Conservation (phyloP, 2,329 filamentous ascomycete genomes). For the Monosporascus sp. region DNA sequence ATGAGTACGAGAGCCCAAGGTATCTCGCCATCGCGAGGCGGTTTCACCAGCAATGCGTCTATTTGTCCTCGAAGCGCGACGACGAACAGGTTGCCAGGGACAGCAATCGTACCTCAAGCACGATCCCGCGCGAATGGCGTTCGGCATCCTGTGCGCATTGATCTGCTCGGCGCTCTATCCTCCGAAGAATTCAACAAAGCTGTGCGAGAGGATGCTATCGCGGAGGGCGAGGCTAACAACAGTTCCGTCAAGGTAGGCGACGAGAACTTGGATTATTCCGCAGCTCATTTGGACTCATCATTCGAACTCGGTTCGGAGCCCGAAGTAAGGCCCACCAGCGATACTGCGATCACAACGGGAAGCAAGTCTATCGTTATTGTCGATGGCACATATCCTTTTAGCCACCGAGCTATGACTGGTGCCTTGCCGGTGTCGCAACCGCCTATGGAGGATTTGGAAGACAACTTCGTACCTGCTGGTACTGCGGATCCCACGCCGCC, state of each 20-base stretch:
- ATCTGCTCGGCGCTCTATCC: constrained; percentile 73
- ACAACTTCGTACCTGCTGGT: constrained; percentile 43
- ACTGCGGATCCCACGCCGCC: constrained; percentile 54
- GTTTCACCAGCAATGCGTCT: constrained; percentile 43
- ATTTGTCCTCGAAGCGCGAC: constrained; percentile 48
- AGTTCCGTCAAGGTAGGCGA: constrained; percentile 18
- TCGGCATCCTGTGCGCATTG: constrained; percentile 62
- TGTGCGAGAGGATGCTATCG: constrained; percentile 58
- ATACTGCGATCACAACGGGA: constrained; percentile 64
- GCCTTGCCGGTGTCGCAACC: constrained; percentile 37
- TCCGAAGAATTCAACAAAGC: constrained; percentile 75
- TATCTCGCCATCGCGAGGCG: constrained; percentile 39
- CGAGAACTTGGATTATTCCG: constrained; percentile 36
- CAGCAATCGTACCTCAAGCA: constrained; percentile 54
- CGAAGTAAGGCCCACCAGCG: constrained; percentile 41
- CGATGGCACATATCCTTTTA: constrained; percentile 55
- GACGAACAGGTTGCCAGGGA: constrained; percentile 54
- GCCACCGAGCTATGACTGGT: constrained; percentile 48
- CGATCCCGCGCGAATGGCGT: constrained; percentile 37
- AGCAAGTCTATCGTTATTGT: constrained; percentile 90
- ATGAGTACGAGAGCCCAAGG: constrained; percentile 57
- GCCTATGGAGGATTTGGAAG: constrained; percentile 49
- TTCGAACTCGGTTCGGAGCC: constrained; percentile 30
- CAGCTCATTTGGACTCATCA: constrained; percentile 37
- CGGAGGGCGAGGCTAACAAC: constrained; percentile 27